Base-by-base conservation (phyloP, 2,329 filamentous ascomycete species). In the Dendryphion nanum region DNA sequence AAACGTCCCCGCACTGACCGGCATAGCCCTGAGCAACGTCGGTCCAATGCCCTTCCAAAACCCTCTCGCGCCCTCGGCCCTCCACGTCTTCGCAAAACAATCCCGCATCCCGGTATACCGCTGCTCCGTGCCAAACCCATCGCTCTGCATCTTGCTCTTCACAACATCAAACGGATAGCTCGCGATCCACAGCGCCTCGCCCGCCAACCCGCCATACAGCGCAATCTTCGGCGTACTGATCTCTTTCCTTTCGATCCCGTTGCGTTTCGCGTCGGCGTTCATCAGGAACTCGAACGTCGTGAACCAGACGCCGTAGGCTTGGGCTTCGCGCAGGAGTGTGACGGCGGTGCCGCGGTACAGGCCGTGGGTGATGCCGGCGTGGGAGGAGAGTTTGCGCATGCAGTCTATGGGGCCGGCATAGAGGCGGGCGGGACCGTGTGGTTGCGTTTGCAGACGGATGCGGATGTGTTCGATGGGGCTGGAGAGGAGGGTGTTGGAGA, bases 101-200 rank as follows among this genome's bases (percentile, higher is more conserved):
- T 94, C 86, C 35, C 84, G 79, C 91, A 96, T 96, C 39, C 74
- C 83, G 64, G 73, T 79, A 70, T 86, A 98, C 62, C 77, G 77
- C 73, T 83, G 82, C 47, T 78, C 71, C 33, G 65, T 67, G 2
- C 87, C 89, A 62, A 96, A 93, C 0, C 87, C 90, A 70, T 98
- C 93, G 41, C 85, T 95, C 78, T 98, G 93, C 91, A 97, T 96
- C 80, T 95, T 97, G 71, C 89, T 95, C 85, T 98, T 98, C 70
- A 98, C 71, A 18, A 98, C 91, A 69, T 98, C 93, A 50, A 98
- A 85, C 16, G 93, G 93, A 70, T 98, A 98, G 61, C 89, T 95
- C 23, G 78, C 78, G 38, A 98, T 73, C 93, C 93, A 98, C 40
- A 98, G 78, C 36, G 83, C 88, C 75, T 98, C 93, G 53, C 93